These are phyloP conservation scores for Aspergillus unguis DNA, from an alignment of 2,329 filamentous ascomycete genomes.

Conservation along the genomic window DNA sequence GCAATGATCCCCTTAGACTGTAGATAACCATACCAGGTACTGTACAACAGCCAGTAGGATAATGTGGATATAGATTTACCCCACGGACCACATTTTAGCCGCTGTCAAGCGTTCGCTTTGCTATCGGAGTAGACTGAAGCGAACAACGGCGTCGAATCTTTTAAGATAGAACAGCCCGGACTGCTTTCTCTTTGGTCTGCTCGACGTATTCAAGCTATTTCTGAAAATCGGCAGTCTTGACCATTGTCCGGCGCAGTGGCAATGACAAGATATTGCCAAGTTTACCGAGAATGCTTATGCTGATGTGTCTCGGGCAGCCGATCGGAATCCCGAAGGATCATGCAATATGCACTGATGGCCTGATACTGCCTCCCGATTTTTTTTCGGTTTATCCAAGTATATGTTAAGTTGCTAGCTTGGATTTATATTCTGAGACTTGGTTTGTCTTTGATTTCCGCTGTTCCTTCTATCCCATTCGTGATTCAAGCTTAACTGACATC, in stretches of 20 bases:
- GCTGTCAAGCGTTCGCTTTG: not conserved
- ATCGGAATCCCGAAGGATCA: slow-evolving; percentile 15
- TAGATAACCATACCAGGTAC: not conserved
- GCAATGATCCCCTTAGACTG: no score
- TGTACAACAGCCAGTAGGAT: not conserved
- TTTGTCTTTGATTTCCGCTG: not conserved
- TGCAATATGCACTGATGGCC: slow-evolving; percentile 7
- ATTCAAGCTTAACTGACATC: not conserved
- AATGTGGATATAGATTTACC: not conserved
- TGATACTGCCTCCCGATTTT: slow-evolving; percentile 13
- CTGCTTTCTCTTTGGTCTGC: no score
- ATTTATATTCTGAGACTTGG: not conserved
- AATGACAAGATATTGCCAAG: slow-evolving; percentile 1
- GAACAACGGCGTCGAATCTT: no score
- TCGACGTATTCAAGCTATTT: not conserved
- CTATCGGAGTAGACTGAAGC: not conserved
- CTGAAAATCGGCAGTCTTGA: not conserved
- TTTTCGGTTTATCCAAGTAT: not conserved
- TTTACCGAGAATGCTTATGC: not conserved
- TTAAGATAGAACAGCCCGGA: no score
- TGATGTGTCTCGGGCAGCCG: slow-evolving; percentile 9
- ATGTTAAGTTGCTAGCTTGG: not conserved
- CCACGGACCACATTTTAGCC: not conserved
- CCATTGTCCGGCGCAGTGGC: not conserved
- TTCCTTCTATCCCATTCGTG: not conserved